These are phyloP conservation scores for Nigrograna mackinnonii DNA, from an alignment of 2,329 filamentous ascomycete genomes.

Conservation along the genomic window DNA sequence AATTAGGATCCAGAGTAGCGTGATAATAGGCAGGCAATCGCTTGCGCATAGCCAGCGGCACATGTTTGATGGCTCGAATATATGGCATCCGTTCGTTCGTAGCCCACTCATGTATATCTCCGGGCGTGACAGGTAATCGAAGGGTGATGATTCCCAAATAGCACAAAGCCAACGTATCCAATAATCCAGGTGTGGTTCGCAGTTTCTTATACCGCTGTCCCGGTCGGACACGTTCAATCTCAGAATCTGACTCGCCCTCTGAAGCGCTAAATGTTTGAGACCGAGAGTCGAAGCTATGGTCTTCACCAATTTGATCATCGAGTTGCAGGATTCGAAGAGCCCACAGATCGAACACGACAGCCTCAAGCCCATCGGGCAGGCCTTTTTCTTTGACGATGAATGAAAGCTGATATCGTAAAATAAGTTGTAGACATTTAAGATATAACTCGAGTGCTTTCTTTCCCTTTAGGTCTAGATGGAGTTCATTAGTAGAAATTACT, in stretches of 20 bases:
- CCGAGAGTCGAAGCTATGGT: constrained; percentile 38
- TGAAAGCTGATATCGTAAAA: constrained; percentile 79
- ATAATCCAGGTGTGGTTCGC: constrained; percentile 62
- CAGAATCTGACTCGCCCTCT: constrained; percentile 47
- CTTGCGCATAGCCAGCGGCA: constrained; percentile 68
- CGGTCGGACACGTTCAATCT: constrained; percentile 37
- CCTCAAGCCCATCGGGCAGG: constrained; percentile 75
- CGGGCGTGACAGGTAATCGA: constrained; percentile 74
- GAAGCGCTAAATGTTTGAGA: constrained; percentile 63
- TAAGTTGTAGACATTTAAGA: constrained; percentile 80
- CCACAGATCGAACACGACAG: constrained; percentile 83
- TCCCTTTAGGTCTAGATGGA: constrained; percentile 69
- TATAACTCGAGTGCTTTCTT: constrained; percentile 75
- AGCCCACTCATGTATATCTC: constrained; percentile 72
- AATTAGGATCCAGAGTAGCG: constrained; percentile 59
- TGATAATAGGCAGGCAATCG: constrained; percentile 67
- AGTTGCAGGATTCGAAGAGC: constrained; percentile 69
- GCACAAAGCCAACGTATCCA: constrained; percentile 77
- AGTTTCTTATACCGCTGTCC: constrained; percentile 51
- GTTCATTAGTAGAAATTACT: too few relatives aligned
- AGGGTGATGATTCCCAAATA: constrained; percentile 80
- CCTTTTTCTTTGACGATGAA: constrained; percentile 71
- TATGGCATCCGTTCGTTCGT: constrained; percentile 71
- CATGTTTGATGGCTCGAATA: constrained; percentile 60
- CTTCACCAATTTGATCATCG: constrained; percentile 45